phyloP scores from a whole-genome alignment of 768 basidiomycete genomes.

The Termitomyces sp. region DNA sequence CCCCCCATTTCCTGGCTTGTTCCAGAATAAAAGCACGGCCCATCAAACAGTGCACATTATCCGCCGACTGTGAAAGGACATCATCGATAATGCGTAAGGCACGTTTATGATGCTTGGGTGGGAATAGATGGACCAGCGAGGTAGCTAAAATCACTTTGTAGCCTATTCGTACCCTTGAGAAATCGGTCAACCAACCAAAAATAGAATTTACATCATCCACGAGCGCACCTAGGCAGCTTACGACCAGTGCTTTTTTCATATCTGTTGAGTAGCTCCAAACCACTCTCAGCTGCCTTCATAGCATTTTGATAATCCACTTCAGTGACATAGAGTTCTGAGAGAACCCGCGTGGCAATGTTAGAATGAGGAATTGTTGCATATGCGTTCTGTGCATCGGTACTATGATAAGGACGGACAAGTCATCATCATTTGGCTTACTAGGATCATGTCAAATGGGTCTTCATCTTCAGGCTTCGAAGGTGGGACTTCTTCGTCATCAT shows the following conservation, averaged over 20 bases:
- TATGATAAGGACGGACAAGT: neutral
- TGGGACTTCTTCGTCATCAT: constrained; percentile 32
- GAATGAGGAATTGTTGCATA: constrained; percentile 47
- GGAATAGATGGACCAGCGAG: constrained; percentile 77
- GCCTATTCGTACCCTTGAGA: constrained; percentile 53
- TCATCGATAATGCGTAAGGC: constrained; percentile 73
- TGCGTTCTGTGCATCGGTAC: constrained; percentile 38
- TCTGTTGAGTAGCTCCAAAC: constrained; percentile 49
- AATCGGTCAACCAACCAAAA: neutral
- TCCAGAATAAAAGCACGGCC: constrained; percentile 72
- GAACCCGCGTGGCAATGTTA: constrained; percentile 61
- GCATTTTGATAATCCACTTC: constrained; percentile 74
- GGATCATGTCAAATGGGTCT: constrained; percentile 55
- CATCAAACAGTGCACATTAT: constrained; percentile 64
- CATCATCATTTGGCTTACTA: constrained; percentile 41
- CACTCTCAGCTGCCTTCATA: constrained; percentile 66
- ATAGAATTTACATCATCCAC: neutral
- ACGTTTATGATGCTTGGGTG: constrained; percentile 84
- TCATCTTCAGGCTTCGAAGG: constrained; percentile 32
- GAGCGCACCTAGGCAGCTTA: constrained; percentile 41
- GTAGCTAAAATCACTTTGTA: constrained; percentile 71
- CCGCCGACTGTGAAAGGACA: constrained; percentile 56
- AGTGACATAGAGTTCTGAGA: constrained; percentile 57
- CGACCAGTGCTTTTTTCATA: constrained; percentile 56
- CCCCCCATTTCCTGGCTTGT: constrained; percentile 56